A percentile compares a stretch with the other conserved stretches of the same genome.
These are phyloP conservation scores for Castanea crenata DNA, from an alignment of 306 rosid species.

Conservation along the genomic window DNA sequence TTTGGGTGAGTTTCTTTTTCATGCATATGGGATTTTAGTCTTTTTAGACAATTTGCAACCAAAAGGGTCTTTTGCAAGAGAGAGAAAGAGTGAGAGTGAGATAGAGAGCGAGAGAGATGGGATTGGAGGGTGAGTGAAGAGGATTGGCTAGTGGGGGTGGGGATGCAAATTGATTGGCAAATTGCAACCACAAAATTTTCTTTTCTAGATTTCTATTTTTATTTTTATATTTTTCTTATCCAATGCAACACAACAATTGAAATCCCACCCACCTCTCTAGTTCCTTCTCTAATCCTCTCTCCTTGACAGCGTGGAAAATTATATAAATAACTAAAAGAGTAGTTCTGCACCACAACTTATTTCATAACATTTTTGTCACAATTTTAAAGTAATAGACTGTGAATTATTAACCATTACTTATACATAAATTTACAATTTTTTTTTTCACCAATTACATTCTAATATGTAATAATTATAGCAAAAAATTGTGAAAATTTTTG, in stretches of 20 bases:
- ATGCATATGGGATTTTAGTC: slow-evolving; percentile 18
- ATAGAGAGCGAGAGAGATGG: neutral
- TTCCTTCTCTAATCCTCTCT: slow-evolving; percentile 40
- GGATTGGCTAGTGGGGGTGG: slow-evolving; percentile 49
- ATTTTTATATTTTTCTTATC: slow-evolving; percentile 41
- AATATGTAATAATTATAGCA: accelerated
- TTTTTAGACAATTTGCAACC: slow-evolving; percentile 43
- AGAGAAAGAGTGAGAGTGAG: neutral
- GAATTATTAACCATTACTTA: accelerated
- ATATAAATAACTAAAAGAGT: no score
- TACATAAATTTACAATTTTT: accelerated
- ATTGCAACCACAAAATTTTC: slow-evolving; percentile 64
- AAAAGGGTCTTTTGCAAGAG: slow-evolving; percentile 1
- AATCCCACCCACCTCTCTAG: slow-evolving; percentile 47
- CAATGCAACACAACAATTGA: slow-evolving; percentile 24
- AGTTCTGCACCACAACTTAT: no score
- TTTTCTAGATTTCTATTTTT: slow-evolving; percentile 14
- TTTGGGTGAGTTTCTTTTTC: slow-evolving; percentile 20
- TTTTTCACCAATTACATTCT: no score
- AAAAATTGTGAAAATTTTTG: no score
- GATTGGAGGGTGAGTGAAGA: slow-evolving; percentile 24
- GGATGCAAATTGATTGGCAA: slow-evolving; percentile 57
- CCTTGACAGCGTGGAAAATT: slow-evolving; percentile 39
- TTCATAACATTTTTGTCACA: accelerated
- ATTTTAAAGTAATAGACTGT: accelerated